Evolutionary conservation across 352 stramenopile genomes (phyloP), one percentile per base, ranked within the genome.

Genomic region (Plasmopara viticola): DNA sequence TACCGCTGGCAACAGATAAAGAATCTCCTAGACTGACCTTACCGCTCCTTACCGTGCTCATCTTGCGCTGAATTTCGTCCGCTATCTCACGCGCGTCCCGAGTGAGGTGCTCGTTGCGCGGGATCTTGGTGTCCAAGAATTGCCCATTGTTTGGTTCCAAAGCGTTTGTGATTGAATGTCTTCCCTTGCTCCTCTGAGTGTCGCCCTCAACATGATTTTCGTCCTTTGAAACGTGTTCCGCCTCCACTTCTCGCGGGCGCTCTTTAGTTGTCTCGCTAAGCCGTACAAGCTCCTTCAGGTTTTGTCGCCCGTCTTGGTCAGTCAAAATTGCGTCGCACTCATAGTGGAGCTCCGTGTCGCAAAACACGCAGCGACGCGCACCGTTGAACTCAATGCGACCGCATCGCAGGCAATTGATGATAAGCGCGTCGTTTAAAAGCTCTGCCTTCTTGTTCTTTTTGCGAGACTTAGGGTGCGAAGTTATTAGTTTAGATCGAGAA

Each of bases 351-450:
- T 85, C 72, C 2, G 62, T 56, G 18, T 70, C 66, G 48, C 79
- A 90, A 51, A 86, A 87, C 9, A 30, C 51, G 51, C 79, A 90
- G 45, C 62, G 55, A 13, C 70, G 70, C 8, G 53, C 64, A 46
- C 63, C 72, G 41, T 87, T 86, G 59, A 70, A 62, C 65, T 90
- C 79, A 53, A 90, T 83, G 34, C 62, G 58, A 6, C 79, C 79
- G 46, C 79, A 90, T 14, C 69, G 62, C 33, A 90, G 58, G 49
- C 79, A 90, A 58, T 90, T 90, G 53, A 86, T 85, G 41, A 87
- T 67, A 18, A 66, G 72, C 35, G 66, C 55, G 47, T 84, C 69
- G 51, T 86, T 70, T 44, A 84, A 53, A 45, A 84, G 48, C 29
- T 28, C 34, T 40, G 35, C 4, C 39, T 82, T 80, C 62, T 78